Evolutionary conservation across 805 yeast genomes (phyloP), one percentile per base, ranked within the genome.

Genomic region (Helenozyma rhizophorensis): DNA sequence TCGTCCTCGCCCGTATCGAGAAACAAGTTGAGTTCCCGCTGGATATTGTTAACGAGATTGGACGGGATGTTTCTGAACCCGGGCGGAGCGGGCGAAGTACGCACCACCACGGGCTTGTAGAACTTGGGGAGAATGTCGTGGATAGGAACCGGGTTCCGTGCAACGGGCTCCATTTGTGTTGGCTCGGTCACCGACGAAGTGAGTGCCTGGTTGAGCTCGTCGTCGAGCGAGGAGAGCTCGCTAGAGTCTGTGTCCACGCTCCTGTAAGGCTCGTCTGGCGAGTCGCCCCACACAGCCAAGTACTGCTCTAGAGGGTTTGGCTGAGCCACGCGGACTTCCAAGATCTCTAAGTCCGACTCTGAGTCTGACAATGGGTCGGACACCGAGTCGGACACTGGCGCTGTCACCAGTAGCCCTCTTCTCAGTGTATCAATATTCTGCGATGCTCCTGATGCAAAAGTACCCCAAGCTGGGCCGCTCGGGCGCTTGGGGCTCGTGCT

Each of bases 41-140:
- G 42, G n/a, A 62, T 37, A 9, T 60, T 47, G 7, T 58, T 53
- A 10, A 48, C 37, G 6, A 60, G 43, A 30, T 58, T 58, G 7
- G 49, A 49, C 6, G 67, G 65, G 12, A 58, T 47, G 12, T 45
- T 42, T 23, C 53, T 42, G 33, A 51, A 58, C 7, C 47, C 48
- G 13, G 40, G 39, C 3, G 50, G 50, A 7, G 44, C 43, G 6
- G 48, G 46, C 11, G 38, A 34, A 9, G 33, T 28, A 21, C 29
- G 32, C 9, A 33, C 25, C 6, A 11, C 13, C 12, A 33, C 37
- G 3, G 39, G 40, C 17, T 30, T 37, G 25, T 18, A 40, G 14
- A 43, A 24, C 4, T 26, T 35, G 7, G 43, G 43, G 9, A 38
- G 21, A 4, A 38, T 29, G 5, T n/a, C 14, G 23, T 35, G 38